Evolutionary conservation across 257 asterid species (phyloP), one percentile per base, ranked within the genome.

Genomic region (Nicotiana otophora): DNA sequence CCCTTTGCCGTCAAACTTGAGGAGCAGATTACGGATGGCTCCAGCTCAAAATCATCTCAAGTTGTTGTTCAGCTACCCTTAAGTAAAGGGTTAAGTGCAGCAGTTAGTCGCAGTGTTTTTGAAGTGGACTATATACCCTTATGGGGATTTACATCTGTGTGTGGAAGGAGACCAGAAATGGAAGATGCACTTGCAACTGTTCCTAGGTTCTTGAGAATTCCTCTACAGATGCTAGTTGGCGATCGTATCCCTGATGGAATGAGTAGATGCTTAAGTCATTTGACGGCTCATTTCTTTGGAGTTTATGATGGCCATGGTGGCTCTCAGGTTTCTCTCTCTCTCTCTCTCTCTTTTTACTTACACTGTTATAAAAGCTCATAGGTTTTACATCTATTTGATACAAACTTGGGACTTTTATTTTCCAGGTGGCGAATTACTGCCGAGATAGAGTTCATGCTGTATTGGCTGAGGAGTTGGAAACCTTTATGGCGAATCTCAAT

Each of bases 231-330:
- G 93, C 89, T 96, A 31, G 82, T 85, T 42, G 94, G 93, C 15
- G 90, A 89, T 81, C 91, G 85, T 42, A 84, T 76, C 10, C 55
- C 85, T 64, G 93, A 92, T 86, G 94, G 93, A 48, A 83, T 78
- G 55, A 84, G 64, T 2, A 81, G 92, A 57, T 81, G 81, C 51
- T 88, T 94, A 53, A 92, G 94, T 70, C 97, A 96, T 85, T 72
- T 94, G 86, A 89, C 97, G 0, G 90, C 93, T 31, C 99, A 96
- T 89, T 96, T 96, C 89, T 96, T 92, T 81, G 99, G 97, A 39
- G 99, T 96, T 23, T 94, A 96, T 80, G 99, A 96, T 85, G 99
- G 99, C 78, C 99, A 96, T 85, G 99, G 98, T 64, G 99, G 99
- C 81, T 91, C 90, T 82, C 98, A 96, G 95, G 99, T 95, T 72